Percentiles rank a stretch among this genome's conserved stretches.
phyloP scores from a whole-genome alignment of 164 flowering plant genomes.

The Magnolia sinica region DNA sequence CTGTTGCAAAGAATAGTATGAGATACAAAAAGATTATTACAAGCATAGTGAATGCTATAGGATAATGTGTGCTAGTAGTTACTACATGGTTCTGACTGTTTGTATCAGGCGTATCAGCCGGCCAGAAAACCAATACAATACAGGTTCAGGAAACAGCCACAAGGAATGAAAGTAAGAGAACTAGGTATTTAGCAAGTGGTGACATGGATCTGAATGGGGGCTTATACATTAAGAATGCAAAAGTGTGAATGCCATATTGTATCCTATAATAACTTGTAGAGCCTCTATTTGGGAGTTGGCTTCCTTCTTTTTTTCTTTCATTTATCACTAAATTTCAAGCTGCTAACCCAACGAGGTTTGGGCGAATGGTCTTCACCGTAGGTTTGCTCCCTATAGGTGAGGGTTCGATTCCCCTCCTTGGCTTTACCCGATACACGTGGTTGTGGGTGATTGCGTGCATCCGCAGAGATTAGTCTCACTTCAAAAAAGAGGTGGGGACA shows the following conservation, averaged over 20 bases:
- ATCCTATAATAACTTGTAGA: too few species aligned
- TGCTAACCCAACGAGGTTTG: too few species aligned
- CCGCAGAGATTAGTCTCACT: too few species aligned
- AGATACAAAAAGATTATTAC: constrained; percentile 2
- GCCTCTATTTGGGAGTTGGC: too few species aligned
- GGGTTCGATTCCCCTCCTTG: not conserved
- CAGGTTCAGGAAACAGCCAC: not conserved
- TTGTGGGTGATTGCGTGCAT: too few species aligned
- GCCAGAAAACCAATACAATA: not conserved
- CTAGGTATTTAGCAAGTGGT: not conserved
- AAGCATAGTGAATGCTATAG: not conserved
- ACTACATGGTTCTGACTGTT: not conserved
- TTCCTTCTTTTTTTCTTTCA: too few species aligned
- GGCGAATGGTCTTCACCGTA: not conserved
- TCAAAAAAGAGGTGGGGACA: too few species aligned
- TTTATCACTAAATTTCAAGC: too few species aligned
- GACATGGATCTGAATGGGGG: not conserved
- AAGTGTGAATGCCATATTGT: too few species aligned
- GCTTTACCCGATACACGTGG: too few species aligned
- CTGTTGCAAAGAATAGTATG: constrained; percentile 35
- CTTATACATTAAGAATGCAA: too few species aligned
- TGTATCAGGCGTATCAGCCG: not conserved
- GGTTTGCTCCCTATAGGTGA: not conserved
- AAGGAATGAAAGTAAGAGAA: not conserved
- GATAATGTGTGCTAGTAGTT: not conserved